Evolutionary conservation across 2,329 filamentous ascomycete species (phyloP), one percentile per base, ranked within the genome.

Genomic region (Pseudocercospora eumusae): DNA sequence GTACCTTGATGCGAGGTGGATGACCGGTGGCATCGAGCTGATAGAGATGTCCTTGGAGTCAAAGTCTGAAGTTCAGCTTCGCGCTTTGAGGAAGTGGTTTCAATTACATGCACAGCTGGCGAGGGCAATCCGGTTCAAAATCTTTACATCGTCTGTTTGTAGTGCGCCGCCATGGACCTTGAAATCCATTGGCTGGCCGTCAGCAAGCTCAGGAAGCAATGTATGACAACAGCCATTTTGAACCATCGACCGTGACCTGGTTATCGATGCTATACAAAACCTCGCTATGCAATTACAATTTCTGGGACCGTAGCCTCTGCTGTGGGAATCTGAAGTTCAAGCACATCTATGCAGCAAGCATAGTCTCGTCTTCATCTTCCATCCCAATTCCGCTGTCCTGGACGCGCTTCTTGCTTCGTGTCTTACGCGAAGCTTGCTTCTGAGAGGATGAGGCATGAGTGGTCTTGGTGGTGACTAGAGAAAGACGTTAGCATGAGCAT

Each of bases 311-410:
- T 28, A 52, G 47, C 15, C 21, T 25, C 25, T 52, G 47, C 2
- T 28, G 15, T 28, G 31, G 20, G 33, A 6, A 7, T 15, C 36
- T 13, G n/a, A 40, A 7, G 15, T 40, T 18, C 36, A 18, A 40
- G 18, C 42, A 25, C 10, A 45, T 49, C 50, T 64, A 64, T 45
- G 58, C 47, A 42, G 58, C 47, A 20, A 61, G 40, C 36, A 64
- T 42, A 18, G 62, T 56, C 23, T 65, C 64, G 18, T 61, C 61
- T 13, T 64, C 64, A 10, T 64, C 64, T 3, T 52, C 68, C 42
- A 71, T 60, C 3, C 70, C 69, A 52, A 71, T 70, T 9, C 69
- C 70, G 36, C 66, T 69, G 56, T 72, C 70, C 47, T 67, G 64
- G 42, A 69, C 64, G 8, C 61, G 61, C 63, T 68, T 69, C 44